Evolutionary conservation across 371 early-diverging fungal species (phyloP).

Genomic region (Basidiobolus heterosporus): DNA sequence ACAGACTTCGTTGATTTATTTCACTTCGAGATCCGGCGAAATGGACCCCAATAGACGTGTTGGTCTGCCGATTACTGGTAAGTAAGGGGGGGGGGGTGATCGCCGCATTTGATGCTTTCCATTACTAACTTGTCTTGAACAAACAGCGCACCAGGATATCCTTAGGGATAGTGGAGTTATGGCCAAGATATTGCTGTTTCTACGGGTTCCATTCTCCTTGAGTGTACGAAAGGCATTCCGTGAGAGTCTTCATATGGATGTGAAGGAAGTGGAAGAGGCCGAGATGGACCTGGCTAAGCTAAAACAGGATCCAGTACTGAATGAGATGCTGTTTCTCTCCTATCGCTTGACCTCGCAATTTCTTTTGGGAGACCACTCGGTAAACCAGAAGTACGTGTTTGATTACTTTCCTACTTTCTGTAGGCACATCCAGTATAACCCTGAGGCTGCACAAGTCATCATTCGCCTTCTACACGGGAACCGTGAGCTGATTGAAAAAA

Average conservation of each 20-base stretch:
- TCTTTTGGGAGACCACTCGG: constrained; percentile 12
- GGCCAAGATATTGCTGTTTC: constrained; percentile 19
- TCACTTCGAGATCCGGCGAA: constrained; percentile 25
- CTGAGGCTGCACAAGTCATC: constrained; percentile 17
- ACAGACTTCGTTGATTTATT: constrained; percentile 21
- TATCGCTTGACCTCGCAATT: constrained; percentile 15
- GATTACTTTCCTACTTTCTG: constrained; percentile 10
- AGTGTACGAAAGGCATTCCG: neutral
- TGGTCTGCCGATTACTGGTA: constrained; percentile 24
- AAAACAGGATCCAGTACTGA: neutral
- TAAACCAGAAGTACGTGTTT: constrained; percentile 16
- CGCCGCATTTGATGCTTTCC: neutral
- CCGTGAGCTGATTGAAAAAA: constrained; percentile 10
- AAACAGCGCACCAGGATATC: constrained; percentile 24
- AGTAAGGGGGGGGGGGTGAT: constrained; percentile 2
- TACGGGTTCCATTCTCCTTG: constrained; percentile 19
- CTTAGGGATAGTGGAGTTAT: constrained; percentile 29
- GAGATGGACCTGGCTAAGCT: too few species aligned
- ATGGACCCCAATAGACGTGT: constrained; percentile 17
- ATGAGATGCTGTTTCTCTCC: constrained; percentile 1
- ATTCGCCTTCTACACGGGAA: constrained; percentile 15
- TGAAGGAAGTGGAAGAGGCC: neutral
- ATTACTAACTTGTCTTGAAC: neutral
- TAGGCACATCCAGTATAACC: constrained; percentile 11
- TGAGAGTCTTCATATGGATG: neutral